Evolutionary conservation across 805 yeast species (phyloP), one percentile per base, ranked within the genome.

Genomic region (Barnettozyma siamensis): DNA sequence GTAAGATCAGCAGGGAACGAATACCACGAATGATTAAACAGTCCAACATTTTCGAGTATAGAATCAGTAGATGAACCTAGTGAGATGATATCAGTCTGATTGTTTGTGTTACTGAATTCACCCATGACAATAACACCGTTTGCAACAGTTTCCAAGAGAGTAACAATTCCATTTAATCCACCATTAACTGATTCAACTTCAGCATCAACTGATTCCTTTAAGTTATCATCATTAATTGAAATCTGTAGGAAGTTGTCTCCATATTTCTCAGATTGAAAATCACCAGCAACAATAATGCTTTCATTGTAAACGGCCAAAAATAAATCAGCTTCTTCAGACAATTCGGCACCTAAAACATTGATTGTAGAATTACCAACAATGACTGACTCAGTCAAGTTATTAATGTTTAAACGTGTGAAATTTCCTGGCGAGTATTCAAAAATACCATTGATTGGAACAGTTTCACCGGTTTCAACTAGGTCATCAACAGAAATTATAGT

Each of bases 371-470:
- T 70, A 0, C 79, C 77, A 31, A 78, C 63, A 29, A 51, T 47
- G 1, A 43, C 40, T 11, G 51, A 42, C 30, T 52, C 48, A 18
- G 45, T 20, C 43, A 55, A 40, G 27, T 62, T 49, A 9, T 62
- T 51, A 31, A 56, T 49, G 12, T 60, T 54, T 20, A 59, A 48
- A 11, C 53, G 46, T 5, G 82, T 65, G 58, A 84, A 87, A 58
- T 88, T 88, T 2, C 75, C 61, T 29, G 79, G 63, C 1, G 87
- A 79, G 60, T 82, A 93, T 63, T 91, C 96, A 55, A 91, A 87
- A 17, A 91, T 53, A 9, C 95, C 95, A 58, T 85, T 83, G 38
- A 89, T 58, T 2, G 68, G 54, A 27, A 78, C 44, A 1, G 67
- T 53, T 2, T 65, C 59, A 38, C 64, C 60, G 7, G 65, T 49